These are phyloP conservation scores for Metarhizium album DNA, from an alignment of 2,329 filamentous ascomycete species.

Conservation along the genomic window DNA sequence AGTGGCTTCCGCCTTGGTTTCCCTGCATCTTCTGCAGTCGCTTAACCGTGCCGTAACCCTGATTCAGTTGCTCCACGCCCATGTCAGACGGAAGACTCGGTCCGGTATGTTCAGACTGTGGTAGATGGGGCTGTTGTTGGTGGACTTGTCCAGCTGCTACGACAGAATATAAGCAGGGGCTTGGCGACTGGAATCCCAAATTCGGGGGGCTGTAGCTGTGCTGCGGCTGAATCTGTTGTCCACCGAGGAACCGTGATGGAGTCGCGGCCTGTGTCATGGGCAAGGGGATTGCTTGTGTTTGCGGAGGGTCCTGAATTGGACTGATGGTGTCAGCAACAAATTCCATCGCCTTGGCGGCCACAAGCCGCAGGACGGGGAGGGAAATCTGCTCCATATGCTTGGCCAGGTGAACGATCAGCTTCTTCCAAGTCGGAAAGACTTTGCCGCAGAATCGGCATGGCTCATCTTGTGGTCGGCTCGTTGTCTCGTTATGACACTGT, in stretches of 20 bases:
- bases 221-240: slow-evolving; percentile 8
- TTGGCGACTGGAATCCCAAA: slow-evolving; percentile 10
- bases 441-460: slow-evolving; percentile 82
- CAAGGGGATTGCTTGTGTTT: slow-evolving; percentile 22
- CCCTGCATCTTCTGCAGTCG: slow-evolving; percentile 16
- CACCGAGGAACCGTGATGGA: slow-evolving; percentile 12
- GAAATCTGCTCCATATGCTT: slow-evolving; percentile 93
- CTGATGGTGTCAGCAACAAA: slow-evolving; percentile 54
- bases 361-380: slow-evolving; percentile 61
- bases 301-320: slow-evolving; percentile 48
- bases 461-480: slow-evolving; percentile 57
- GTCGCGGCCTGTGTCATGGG: slow-evolving; percentile 13
- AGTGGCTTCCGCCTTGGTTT: slow-evolving; percentile 14
- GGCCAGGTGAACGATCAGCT: slow-evolving; percentile 82
- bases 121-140: slow-evolving; percentile 15
- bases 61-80: slow-evolving; percentile 16
- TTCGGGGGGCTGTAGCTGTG: slow-evolving; percentile 1
- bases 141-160: slow-evolving; percentile 17
- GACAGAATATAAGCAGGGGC: slow-evolving; percentile 16
- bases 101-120: slow-evolving; percentile 17
- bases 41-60: slow-evolving; percentile 13
- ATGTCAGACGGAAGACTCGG: slow-evolving; percentile 16
- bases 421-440: slow-evolving; percentile 77
- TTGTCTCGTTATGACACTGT: slow-evolving; percentile 61
- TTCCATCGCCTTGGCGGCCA: slow-evolving; percentile 33